phyloP scores from a whole-genome alignment of 495 filamentous ascomycete genomes.

The Pyrenula massariospora region DNA sequence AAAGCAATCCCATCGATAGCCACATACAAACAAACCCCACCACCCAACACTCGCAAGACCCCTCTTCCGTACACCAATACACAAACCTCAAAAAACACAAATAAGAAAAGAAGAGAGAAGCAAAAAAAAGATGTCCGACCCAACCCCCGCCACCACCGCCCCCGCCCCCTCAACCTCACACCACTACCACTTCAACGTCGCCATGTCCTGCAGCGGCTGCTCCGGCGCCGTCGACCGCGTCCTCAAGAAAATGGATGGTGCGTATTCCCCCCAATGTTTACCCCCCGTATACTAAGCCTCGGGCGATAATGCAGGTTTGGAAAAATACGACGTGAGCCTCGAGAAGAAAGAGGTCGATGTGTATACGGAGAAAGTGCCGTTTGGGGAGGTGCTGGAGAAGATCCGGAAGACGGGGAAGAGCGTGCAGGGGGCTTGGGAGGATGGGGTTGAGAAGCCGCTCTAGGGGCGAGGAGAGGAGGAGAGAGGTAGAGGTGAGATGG shows the following conservation, averaged over 20 bases:
- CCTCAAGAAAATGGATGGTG: slow-evolving; percentile 89
- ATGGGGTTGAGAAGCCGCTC: slow-evolving; percentile 17
- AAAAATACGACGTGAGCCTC: slow-evolving; percentile 75
- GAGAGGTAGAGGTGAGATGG: no score
- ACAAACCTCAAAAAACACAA: no score
- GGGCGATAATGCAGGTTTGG: slow-evolving; percentile 50
- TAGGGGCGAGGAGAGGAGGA: no score
- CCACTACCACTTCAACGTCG: slow-evolving; percentile 58
- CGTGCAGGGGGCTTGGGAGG: slow-evolving; percentile 62
- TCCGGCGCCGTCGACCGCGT: slow-evolving; percentile 74
- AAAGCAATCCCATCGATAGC: no score
- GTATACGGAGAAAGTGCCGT: slow-evolving; percentile 49
- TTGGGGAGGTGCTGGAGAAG: slow-evolving; percentile 70
- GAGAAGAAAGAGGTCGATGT: slow-evolving; percentile 70
- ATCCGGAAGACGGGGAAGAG: slow-evolving; percentile 96
- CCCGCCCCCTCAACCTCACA: slow-evolving; percentile 15
- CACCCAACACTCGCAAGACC: no score
- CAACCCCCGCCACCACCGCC: not conserved
- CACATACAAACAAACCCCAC: no score
- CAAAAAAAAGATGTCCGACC: not conserved
- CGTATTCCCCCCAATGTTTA: slow-evolving; percentile 10
- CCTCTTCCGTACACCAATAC: no score
- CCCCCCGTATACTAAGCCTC: not conserved
- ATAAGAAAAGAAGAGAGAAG: not conserved
- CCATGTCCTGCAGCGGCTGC: slow-evolving; percentile 60